Base-by-base conservation (phyloP, 1,284 basidiomycete species). In the Rhodotorula sp. region DNA sequence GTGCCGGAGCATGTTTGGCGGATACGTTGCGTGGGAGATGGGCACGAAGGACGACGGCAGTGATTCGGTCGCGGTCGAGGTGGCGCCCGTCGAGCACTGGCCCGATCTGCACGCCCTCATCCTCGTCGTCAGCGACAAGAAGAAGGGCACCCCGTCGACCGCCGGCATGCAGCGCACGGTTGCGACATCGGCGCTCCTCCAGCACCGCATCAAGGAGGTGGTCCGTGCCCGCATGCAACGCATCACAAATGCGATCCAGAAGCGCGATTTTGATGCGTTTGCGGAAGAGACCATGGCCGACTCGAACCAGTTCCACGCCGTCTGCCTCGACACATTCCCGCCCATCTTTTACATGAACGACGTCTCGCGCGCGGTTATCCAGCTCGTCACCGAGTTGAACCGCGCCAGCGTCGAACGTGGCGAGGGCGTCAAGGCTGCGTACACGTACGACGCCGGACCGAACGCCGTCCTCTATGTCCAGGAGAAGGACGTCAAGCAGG, bases 291-390 rank as follows among this genome's bases (percentile, higher is more conserved):
- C 95, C 44, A 99, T 98, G 92, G 88, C 87, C 69, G 95, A 99
- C 81, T 95, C 92, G 71, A 99, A 97, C 83, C 90, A 92, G 82
- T 99, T 99, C 87, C 95, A 99, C 80, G 94, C 95, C 32, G 92
- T 96, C 76, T 92, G 91, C 70, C 88, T 99, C 76, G 96, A 99
- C 83, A 99, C 95, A 0, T 86, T 89, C 58, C 96, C 95, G 1
- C 96, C 95, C 57, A 99, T 99, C 82, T 98, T 99, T 81, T 99
- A 99, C 85, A 89, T 99, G 87, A 99, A 98, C 84, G 95, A 99
- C 81, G 91, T 94, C 75, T 91, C 89, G 73, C 86, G 90, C 39
- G 82, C 90, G 36, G 91, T 97, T 82, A 91, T 96, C 77, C 84
- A 88, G 9, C 81, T 95, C 75, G 85, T 99, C 72, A 90, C 92